Evolutionary conservation across 2,329 filamentous ascomycete genomes (phyloP).

Genomic region (Colletotrichum sp.): DNA sequence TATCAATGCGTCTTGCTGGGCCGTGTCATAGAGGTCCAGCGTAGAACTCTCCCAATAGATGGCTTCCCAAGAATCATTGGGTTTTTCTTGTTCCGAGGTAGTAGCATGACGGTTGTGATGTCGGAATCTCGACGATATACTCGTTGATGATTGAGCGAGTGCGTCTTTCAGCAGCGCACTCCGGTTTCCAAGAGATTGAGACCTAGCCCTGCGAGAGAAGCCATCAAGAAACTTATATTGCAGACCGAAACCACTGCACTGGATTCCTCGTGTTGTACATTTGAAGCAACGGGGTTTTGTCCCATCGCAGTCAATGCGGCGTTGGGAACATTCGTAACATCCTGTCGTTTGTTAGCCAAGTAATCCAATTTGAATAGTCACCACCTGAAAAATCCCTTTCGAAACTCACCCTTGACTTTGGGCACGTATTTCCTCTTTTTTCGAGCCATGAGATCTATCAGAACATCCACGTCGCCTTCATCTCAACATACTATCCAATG

Average conservation of each 20-base stretch:
- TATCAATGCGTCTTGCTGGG: background rate
- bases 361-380: background rate
- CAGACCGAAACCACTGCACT: conserved; percentile 33
- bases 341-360: conserved; percentile 22
- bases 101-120: background rate
- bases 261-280: conserved; percentile 32
- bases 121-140: no score
- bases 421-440: conserved; percentile 24
- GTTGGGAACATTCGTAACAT: conserved; percentile 39
- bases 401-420: conserved; percentile 26
- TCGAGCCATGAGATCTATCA: background rate
- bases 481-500: background rate
- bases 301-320: conserved; percentile 39
- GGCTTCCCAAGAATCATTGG: background rate
- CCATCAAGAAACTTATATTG: conserved; percentile 31
- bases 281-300: conserved; percentile 34
- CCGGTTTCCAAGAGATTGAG: background rate
- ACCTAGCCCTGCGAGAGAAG: background rate
- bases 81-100: no score
- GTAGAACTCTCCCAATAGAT: background rate
- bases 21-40: background rate
- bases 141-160: conserved; percentile 4
- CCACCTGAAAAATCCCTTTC: background rate
- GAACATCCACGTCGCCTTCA: background rate
- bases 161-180: conserved; percentile 1